These are phyloP conservation scores for Ogataea paraovalis DNA, from an alignment of 805 yeast species.

Conservation along the genomic window DNA sequence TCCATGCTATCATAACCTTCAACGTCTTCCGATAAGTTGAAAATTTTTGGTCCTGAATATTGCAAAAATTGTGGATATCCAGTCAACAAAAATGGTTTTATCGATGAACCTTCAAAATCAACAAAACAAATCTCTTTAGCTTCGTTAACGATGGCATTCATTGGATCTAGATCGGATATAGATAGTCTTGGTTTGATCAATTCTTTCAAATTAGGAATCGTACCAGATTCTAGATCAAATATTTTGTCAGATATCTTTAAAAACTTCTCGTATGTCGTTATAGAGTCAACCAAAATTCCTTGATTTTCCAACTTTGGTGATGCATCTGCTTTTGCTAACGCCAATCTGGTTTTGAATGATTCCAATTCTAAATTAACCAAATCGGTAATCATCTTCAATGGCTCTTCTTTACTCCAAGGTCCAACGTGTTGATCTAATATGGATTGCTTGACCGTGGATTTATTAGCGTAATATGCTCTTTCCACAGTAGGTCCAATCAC, in stretches of 20 bases:
- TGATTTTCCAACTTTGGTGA: conserved; percentile 41
- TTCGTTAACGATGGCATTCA: conserved; percentile 65
- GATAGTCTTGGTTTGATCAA: conserved; percentile 69
- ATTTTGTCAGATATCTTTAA: conserved; percentile 52
- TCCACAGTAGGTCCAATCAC: conserved; percentile 88
- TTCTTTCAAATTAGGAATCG: conserved; percentile 59
- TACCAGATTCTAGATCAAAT: conserved; percentile 47
- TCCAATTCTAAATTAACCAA: conserved; percentile 67
- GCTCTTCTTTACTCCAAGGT: conserved; percentile 65
- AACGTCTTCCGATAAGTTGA: conserved; percentile 68
- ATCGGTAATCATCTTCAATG: conserved; percentile 59
- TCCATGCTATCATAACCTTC: conserved; percentile 64
- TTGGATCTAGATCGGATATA: conserved; percentile 86
- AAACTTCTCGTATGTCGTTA: conserved; percentile 60
- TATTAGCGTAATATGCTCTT: conserved; percentile 69
- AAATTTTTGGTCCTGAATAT: conserved; percentile 86
- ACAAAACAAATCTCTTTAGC: conserved; percentile 47
- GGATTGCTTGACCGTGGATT: conserved; percentile 46
- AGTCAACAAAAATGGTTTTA: conserved; percentile 78
- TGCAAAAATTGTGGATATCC: conserved; percentile 79
- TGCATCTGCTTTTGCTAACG: conserved; percentile 51
- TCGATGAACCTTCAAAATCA: conserved; percentile 78
- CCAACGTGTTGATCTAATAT: conserved; percentile 56
- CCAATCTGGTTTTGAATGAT: conserved; percentile 49
- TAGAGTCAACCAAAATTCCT: conserved; percentile 43